A percentile compares a stretch with the other conserved stretches of the same genome.
Conservation (phyloP, 2,329 filamentous ascomycete genomes). For the Hymenoscyphus fructigenus region DNA sequence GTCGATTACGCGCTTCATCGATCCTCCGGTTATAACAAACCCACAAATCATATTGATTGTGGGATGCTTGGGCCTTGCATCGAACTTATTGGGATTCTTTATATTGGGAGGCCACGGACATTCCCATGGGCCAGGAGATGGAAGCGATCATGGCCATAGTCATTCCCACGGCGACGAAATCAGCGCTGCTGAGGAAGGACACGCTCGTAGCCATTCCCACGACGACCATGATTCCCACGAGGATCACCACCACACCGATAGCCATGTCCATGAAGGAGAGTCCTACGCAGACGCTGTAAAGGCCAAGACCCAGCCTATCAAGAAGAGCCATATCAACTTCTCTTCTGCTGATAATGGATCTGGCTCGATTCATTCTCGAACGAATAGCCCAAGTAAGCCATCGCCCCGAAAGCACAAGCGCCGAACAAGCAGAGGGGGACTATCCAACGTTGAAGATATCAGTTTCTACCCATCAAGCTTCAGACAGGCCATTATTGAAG, state of each 20-base stretch:
- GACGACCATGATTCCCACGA: slow-evolving; percentile 6
- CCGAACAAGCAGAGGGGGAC: slow-evolving; percentile 46
- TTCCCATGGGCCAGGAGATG: slow-evolving; percentile 46
- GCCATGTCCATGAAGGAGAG: slow-evolving; percentile 58
- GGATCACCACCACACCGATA: slow-evolving; percentile 42
- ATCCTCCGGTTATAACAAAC: slow-evolving; percentile 83
- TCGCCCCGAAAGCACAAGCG: slow-evolving; percentile 26
- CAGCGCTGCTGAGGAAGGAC: slow-evolving; percentile 48
- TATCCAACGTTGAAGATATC: slow-evolving; percentile 66
- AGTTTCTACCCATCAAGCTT: slow-evolving; percentile 88
- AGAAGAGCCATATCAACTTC: slow-evolving; percentile 32
- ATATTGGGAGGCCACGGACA: slow-evolving; percentile 94
- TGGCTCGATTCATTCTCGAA: slow-evolving; percentile 22
- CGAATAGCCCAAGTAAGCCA: slow-evolving; percentile 10
- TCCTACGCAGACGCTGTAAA: slow-evolving; percentile 61
- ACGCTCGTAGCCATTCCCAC: slow-evolving; percentile 41
- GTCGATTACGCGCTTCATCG: slow-evolving; percentile 86
- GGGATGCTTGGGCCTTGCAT: slow-evolving; percentile 79
- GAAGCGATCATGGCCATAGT: slow-evolving; percentile 30
- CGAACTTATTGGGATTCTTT: slow-evolving; percentile 85
- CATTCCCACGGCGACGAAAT: slow-evolving; percentile 13
- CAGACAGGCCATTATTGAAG: slow-evolving; percentile 87
- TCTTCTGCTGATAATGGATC: slow-evolving; percentile 32
- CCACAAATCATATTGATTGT: slow-evolving; percentile 88
- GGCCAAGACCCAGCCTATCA: slow-evolving; percentile 34